These are phyloP conservation scores for Lantana camara DNA, from an alignment of 257 asterid genomes.

Conservation along the genomic window DNA sequence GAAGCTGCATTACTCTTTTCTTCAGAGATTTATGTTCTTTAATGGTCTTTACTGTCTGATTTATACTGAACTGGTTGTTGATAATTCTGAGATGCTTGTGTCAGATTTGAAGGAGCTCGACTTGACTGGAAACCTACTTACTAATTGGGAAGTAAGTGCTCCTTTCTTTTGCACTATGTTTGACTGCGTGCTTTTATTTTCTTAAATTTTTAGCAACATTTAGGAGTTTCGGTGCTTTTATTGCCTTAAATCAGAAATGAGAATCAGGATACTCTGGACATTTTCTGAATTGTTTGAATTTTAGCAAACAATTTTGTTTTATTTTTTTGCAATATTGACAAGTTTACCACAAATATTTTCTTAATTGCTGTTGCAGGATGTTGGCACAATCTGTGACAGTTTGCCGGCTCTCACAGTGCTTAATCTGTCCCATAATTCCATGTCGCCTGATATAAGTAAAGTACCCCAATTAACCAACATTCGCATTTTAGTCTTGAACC, in stretches of 20 bases:
- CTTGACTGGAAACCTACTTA: constrained; percentile 85
- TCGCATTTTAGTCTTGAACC: constrained; percentile 76
- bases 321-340: background rate
- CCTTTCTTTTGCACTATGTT: constrained; percentile 21
- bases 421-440: constrained; percentile 66
- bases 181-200: constrained; percentile 7
- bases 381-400: constrained; percentile 65
- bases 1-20: constrained; percentile 3
- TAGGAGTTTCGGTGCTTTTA: constrained; percentile 12
- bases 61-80: constrained; percentile 14
- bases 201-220: background rate
- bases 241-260: constrained; percentile 3
- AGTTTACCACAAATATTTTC: constrained; percentile 1
- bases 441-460: constrained; percentile 54
- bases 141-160: constrained; percentile 77
- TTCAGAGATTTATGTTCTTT: background rate
- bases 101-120: constrained; percentile 96
- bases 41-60: background rate
- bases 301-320: background rate
- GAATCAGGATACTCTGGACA: background rate
- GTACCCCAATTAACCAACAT: constrained; percentile 60
- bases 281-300: background rate
- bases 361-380: constrained; percentile 57
- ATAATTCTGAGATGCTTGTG: constrained; percentile 26
- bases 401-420: constrained; percentile 72